Conservation (phyloP, 805 yeast genomes). For the Candida methanosorbosa region DNA sequence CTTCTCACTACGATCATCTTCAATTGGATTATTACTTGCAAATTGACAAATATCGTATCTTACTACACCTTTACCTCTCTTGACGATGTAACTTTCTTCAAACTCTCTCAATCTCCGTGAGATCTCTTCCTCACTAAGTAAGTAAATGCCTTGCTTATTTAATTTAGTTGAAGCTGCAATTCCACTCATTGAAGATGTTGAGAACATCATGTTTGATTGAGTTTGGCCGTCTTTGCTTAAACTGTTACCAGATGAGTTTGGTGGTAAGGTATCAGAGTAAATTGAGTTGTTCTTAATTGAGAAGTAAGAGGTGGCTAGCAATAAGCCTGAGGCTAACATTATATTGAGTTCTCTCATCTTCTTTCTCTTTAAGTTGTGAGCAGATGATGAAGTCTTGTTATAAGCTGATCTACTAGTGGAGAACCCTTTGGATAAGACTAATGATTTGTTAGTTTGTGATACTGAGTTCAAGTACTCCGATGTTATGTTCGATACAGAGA, state of each 20-base stretch:
- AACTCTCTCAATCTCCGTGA: conserved; percentile 55
- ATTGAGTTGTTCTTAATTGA: conserved; percentile 20
- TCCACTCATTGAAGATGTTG: conserved; percentile 37
- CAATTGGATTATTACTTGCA: conserved; percentile 88
- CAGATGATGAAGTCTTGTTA: background rate
- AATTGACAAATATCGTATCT: conserved; percentile 87
- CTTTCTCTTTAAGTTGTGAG: conserved; percentile 9
- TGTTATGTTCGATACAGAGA: too few species aligned
- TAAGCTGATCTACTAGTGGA: background rate
- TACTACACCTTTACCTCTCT: conserved; percentile 78
- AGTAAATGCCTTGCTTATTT: conserved; percentile 45
- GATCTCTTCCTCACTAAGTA: conserved; percentile 64
- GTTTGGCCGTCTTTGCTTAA: conserved; percentile 7
- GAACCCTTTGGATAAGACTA: too few species aligned
- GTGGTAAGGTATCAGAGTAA: conserved; percentile 20
- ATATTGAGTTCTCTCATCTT: conserved; percentile 20
- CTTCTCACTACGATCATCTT: conserved; percentile 85
- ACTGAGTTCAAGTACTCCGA: too few species aligned
- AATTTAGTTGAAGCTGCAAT: conserved; percentile 28
- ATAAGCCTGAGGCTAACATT: conserved; percentile 23
- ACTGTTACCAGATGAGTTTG: conserved; percentile 4
- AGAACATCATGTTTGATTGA: conserved; percentile 11
- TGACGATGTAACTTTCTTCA: conserved; percentile 75
- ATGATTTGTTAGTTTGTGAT: too few species aligned
- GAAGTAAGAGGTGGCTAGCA: conserved; percentile 24